Conservation (phyloP, 331 rosid species). For the Quercus tomentella region DNA sequence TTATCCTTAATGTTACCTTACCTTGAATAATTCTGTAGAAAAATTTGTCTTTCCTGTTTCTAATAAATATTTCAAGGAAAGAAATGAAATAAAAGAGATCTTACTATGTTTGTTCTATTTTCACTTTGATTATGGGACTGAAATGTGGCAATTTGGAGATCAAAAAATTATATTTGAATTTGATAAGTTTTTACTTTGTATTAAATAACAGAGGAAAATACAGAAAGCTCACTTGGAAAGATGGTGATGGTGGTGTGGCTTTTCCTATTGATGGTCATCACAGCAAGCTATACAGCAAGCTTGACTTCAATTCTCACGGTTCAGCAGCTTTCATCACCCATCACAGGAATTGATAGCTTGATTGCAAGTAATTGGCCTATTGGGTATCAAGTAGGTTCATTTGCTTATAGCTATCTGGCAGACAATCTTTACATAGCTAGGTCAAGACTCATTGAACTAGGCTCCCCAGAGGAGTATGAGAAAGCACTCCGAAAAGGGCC, state of each 20-base stretch:
- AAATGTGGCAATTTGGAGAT: constrained; percentile 5
- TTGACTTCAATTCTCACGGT: constrained; percentile 92
- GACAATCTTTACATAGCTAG: constrained; percentile 56
- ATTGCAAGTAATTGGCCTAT: constrained; percentile 66
- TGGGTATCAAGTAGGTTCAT: constrained; percentile 95
- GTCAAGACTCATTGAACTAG: constrained; percentile 72
- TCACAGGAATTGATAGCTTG: constrained; percentile 87
- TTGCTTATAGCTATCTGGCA: constrained; percentile 68
- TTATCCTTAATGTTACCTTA: neutral
- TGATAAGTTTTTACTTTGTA: constrained; percentile 17
- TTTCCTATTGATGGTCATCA: constrained; percentile 88
- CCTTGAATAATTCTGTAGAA: neutral
- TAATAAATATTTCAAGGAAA: neutral
- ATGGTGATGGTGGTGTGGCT: constrained; percentile 97
- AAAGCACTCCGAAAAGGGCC: constrained; percentile 70
- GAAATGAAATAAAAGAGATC: neutral
- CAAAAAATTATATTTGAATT: constrained; percentile 13
- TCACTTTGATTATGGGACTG: constrained; percentile 1
- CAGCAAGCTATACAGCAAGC: constrained; percentile 90
- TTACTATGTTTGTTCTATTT: constrained; percentile 7
- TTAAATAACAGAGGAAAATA: constrained; percentile 69
- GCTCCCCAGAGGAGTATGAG: constrained; percentile 78
- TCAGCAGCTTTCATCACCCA: constrained; percentile 81
- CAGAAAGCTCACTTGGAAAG: constrained; percentile 72
- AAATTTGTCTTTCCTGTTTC: neutral